A percentile compares a stretch with the other conserved stretches of the same genome.
These are phyloP conservation scores for Stylosanthes scabra DNA, from an alignment of 331 rosid species.

Conservation along the genomic window DNA sequence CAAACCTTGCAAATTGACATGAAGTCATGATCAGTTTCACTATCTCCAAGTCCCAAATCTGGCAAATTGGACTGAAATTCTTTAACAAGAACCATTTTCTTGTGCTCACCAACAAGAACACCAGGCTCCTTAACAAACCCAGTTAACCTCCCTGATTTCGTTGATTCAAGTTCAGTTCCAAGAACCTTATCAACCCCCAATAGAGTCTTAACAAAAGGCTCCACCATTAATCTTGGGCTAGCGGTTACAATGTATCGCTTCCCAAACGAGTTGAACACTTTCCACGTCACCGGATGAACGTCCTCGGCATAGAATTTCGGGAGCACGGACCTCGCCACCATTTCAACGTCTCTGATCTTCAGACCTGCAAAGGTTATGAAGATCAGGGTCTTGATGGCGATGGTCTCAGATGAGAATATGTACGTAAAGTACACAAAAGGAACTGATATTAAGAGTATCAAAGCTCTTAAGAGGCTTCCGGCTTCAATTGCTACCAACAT, in stretches of 20 bases:
- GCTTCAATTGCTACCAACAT: constrained; percentile 94
- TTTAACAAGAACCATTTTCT: constrained; percentile 60
- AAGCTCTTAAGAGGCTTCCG: constrained; percentile 73
- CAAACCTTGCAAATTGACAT: constrained; percentile 95
- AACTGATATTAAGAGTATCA: constrained; percentile 57
- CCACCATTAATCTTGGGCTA: constrained; percentile 84
- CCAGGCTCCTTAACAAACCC: constrained; percentile 85
- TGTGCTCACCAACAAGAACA: constrained; percentile 72
- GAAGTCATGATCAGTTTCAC: constrained; percentile 79
- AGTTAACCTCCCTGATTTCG: constrained; percentile 68
- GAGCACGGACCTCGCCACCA: constrained; percentile 72
- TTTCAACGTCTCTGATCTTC: constrained; percentile 66
- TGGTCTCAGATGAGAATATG: constrained; percentile 60
- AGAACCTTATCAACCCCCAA: constrained; percentile 80
- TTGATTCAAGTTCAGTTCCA: constrained; percentile 70
- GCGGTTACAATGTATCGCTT: constrained; percentile 77
- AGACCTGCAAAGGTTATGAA: constrained; percentile 72
- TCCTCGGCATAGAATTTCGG: constrained; percentile 83
- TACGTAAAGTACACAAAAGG: constrained; percentile 73
- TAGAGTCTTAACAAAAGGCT: constrained; percentile 69
- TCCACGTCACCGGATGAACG: constrained; percentile 77
- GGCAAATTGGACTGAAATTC: constrained; percentile 70
- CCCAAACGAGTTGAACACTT: constrained; percentile 81
- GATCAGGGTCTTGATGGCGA: constrained; percentile 64
- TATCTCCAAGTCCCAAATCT: constrained; percentile 87